Evolutionary conservation across 2,329 filamentous ascomycete genomes (phyloP).

Genomic region (Arthrobotrys iridis): DNA sequence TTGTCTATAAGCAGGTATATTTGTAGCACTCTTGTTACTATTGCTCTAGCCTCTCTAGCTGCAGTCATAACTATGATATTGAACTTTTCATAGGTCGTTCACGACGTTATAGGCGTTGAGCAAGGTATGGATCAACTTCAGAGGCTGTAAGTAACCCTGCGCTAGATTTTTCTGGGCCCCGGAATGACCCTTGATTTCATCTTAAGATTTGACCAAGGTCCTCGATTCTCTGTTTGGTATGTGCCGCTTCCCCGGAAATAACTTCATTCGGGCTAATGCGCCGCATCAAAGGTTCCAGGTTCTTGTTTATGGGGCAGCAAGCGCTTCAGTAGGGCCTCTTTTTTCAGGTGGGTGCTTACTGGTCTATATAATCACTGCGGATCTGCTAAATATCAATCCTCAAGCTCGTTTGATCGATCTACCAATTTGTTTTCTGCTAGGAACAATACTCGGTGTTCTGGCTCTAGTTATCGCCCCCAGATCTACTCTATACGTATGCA

Average conservation of each 20-base stretch:
- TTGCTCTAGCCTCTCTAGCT: not conserved
- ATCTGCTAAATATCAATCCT: not conserved
- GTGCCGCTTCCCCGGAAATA: not conserved
- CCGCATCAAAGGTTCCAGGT: slow-evolving; percentile 63
- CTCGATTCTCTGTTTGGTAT: slow-evolving; percentile 43
- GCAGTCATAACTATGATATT: not conserved
- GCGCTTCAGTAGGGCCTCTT: slow-evolving; percentile 79
- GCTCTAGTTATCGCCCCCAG: slow-evolving; percentile 78
- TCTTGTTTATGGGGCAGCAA: slow-evolving; percentile 77
- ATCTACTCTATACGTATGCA: slow-evolving; percentile 74
- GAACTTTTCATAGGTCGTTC: slow-evolving; percentile 68
- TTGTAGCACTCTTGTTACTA: too few species aligned
- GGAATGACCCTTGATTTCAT: not conserved
- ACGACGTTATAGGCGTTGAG: slow-evolving; percentile 77
- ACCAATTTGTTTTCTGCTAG: slow-evolving; percentile 78
- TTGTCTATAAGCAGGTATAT: slow-evolving; percentile 75
- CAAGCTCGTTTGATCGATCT: slow-evolving; percentile 78
- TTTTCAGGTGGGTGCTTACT: slow-evolving; percentile 68
- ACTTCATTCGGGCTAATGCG: not conserved
- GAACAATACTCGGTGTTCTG: slow-evolving; percentile 76
- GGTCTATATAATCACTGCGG: not conserved
- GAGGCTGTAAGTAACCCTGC: slow-evolving; percentile 58
- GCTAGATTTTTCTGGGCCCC: too few species aligned
- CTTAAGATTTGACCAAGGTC: slow-evolving; percentile 25
- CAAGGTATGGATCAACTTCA: slow-evolving; percentile 73